phyloP scores from a whole-genome alignment of 352 stramenopile genomes.

The Aphanomyces astaci region DNA sequence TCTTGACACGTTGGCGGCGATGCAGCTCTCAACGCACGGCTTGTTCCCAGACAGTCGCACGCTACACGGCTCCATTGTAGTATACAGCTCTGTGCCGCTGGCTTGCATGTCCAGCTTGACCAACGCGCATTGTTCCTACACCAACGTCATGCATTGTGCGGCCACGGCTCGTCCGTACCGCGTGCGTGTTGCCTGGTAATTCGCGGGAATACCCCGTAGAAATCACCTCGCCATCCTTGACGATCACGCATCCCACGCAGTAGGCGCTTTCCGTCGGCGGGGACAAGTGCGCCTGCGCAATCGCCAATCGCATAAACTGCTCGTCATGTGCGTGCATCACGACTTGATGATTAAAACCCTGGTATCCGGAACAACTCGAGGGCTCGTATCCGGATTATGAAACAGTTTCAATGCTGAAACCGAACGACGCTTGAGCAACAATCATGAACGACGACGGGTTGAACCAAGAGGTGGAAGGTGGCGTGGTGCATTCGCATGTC shows the following conservation, averaged over 20 bases:
- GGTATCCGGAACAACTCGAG: neutral
- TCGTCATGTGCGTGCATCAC: conserved; percentile 29
- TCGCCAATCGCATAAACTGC: conserved; percentile 65
- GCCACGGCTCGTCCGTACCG: too few relatives aligned
- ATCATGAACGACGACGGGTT: conserved; percentile 7
- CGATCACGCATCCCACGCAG: conserved; percentile 76
- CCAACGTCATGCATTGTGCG: neutral
- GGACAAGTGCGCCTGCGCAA: conserved; percentile 73
- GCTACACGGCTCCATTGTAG: conserved; percentile 87
- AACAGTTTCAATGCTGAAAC: neutral
- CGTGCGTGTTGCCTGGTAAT: conserved; percentile 82
- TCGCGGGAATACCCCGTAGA: conserved; percentile 76
- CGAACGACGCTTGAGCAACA: too few relatives aligned
- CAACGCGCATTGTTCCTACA: conserved; percentile 69
- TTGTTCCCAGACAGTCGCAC: conserved; percentile 75
- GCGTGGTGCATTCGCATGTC: conserved; percentile 50
- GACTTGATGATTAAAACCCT: neutral
- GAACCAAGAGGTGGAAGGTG: conserved; percentile 28
- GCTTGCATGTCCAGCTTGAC: conserved; percentile 71
- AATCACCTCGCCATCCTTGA: conserved; percentile 46
- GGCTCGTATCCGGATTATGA: neutral
- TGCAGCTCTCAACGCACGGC: conserved; percentile 71
- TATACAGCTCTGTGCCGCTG: conserved; percentile 66
- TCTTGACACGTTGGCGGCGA: conserved; percentile 50
- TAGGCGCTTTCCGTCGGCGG: conserved; percentile 61